Percentiles rank a stretch among this genome's conserved stretches.
phyloP scores from a whole-genome alignment of 2,329 filamentous ascomycete species.

The Neofusicoccum sp. region DNA sequence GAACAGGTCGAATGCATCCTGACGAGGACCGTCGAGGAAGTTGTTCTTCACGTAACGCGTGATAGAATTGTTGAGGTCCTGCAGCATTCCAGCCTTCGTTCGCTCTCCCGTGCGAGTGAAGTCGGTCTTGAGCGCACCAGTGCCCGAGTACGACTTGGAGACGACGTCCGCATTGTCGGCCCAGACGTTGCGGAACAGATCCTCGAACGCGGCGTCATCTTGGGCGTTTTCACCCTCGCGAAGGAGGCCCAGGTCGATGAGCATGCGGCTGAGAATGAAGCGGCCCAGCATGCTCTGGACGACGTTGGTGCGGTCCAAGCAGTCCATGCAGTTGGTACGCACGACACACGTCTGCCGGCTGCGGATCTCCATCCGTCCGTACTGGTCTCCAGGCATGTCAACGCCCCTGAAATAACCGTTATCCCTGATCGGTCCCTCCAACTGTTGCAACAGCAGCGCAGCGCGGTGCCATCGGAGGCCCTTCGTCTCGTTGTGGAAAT shows the following conservation, averaged over 20 bases:
- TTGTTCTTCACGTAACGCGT: slow-evolving; percentile 93
- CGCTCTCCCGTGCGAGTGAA: slow-evolving; percentile 91
- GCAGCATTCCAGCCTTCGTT: slow-evolving; percentile 78
- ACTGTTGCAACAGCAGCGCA: slow-evolving; percentile 77
- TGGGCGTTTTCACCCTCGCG: slow-evolving; percentile 72
- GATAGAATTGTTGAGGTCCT: slow-evolving; percentile 83
- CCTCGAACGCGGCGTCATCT: slow-evolving; percentile 79
- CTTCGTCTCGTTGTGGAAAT: slow-evolving; percentile 97
- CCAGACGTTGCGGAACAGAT: slow-evolving; percentile 95
- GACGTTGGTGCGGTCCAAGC: slow-evolving; percentile 94
- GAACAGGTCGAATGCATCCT: slow-evolving; percentile 95
- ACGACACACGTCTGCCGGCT: slow-evolving; percentile 85
- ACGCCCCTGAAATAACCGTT: slow-evolving; percentile 93
- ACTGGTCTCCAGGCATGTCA: slow-evolving; percentile 71
- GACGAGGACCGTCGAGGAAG: slow-evolving; percentile 86
- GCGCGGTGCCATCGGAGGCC: slow-evolving; percentile 91
- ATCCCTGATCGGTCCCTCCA: slow-evolving; percentile 70
- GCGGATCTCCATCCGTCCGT: slow-evolving; percentile 75
- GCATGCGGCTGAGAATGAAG: slow-evolving; percentile 83
- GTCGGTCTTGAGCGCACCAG: slow-evolving; percentile 96
- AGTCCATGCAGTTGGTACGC: slow-evolving; percentile 99
- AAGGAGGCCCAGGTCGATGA: slow-evolving; percentile 80
- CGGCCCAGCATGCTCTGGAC: slow-evolving; percentile 96
- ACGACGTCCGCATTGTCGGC: slow-evolving; percentile 97
- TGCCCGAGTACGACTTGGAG: slow-evolving; percentile 88